These are phyloP conservation scores for Fusarium avenaceum DNA, from an alignment of 2,329 filamentous ascomycete genomes.

Conservation along the genomic window DNA sequence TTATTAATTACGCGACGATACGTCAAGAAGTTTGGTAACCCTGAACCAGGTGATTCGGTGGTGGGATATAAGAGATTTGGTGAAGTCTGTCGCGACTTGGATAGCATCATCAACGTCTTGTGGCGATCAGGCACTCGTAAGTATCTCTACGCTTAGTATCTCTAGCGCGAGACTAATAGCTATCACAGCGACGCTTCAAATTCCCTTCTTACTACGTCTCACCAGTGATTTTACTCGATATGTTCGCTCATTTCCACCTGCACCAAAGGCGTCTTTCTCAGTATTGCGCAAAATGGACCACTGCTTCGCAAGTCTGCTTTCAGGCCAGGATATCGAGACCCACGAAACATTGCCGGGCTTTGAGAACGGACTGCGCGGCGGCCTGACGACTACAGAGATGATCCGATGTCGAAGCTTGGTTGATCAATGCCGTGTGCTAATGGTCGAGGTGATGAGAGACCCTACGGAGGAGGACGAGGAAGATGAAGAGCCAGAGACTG, in stretches of 20 bases:
- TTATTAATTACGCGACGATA: slow-evolving; percentile 69
- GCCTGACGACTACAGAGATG: slow-evolving; percentile 85
- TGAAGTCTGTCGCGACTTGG: slow-evolving; percentile 80
- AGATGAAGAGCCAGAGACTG: slow-evolving; percentile 49
- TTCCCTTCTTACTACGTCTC: slow-evolving; percentile 85
- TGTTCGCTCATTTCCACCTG: slow-evolving; percentile 75
- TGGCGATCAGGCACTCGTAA: slow-evolving; percentile 90
- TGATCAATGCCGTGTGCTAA: slow-evolving; percentile 78
- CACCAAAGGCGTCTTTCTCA: slow-evolving; percentile 75
- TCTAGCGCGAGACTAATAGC: slow-evolving; percentile 7
- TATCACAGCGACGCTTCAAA: slow-evolving; percentile 69
- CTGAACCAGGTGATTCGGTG: slow-evolving; percentile 62
- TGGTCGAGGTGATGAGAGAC: slow-evolving; percentile 75
- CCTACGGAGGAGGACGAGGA: slow-evolving; percentile 57
- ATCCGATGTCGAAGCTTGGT: slow-evolving; percentile 87
- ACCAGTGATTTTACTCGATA: slow-evolving; percentile 80
- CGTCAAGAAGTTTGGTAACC: slow-evolving; percentile 68
- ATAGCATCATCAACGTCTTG: slow-evolving; percentile 80
- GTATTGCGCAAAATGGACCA: slow-evolving; percentile 84
- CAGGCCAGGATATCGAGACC: slow-evolving; percentile 75
- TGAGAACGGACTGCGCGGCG: slow-evolving; percentile 69
- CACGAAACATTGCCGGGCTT: slow-evolving; percentile 78
- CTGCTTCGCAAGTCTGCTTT: slow-evolving; percentile 82
- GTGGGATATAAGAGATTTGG: slow-evolving; percentile 71
- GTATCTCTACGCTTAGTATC: slow-evolving; percentile 49